Percentiles rank a stretch among this genome's conserved stretches.
phyloP scores from a whole-genome alignment of 345 rosid species.

The Populus ilicifolia region DNA sequence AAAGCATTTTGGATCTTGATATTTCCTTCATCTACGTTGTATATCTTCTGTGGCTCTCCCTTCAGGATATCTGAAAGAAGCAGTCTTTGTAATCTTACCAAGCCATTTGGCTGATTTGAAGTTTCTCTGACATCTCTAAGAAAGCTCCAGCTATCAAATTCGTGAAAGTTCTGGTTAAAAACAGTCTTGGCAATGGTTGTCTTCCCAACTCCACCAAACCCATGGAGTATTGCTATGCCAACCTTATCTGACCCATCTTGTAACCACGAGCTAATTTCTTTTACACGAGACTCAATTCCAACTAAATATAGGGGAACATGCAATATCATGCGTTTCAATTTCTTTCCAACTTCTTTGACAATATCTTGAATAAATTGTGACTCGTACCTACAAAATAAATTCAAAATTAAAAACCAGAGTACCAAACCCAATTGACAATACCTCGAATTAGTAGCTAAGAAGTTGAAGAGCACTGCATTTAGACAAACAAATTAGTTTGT shows the following conservation, averaged over 20 bases:
- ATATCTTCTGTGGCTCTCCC: neutral
- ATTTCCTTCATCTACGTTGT: constrained; percentile 15
- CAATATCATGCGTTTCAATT: constrained; percentile 7
- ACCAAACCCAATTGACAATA: neutral
- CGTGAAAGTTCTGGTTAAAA: constrained; percentile 18
- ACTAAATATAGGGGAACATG: constrained; percentile 18
- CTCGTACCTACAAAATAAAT: constrained; percentile 5
- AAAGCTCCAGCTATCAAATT: constrained; percentile 28
- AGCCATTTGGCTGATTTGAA: constrained; percentile 6
- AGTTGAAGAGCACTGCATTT: too few species aligned
- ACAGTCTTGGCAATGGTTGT: constrained; percentile 19
- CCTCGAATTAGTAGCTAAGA: too few species aligned
- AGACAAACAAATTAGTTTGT: too few species aligned
- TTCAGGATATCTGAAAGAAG: constrained; percentile 27
- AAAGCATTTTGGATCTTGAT: neutral
- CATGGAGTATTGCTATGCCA: constrained; percentile 19
- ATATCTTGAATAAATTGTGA: constrained; percentile 6
- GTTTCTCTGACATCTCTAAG: constrained; percentile 27
- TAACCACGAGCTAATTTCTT: constrained; percentile 16
- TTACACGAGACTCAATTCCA: constrained; percentile 18
- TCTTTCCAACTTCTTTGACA: constrained; percentile 9
- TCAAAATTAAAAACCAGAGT: neutral
- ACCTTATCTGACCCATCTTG: constrained; percentile 18
- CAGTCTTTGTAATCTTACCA: constrained; percentile 9
- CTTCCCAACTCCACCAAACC: constrained; percentile 33